These are phyloP conservation scores for Arctium minus DNA, from an alignment of 129 eudicot species.

Conservation along the genomic window DNA sequence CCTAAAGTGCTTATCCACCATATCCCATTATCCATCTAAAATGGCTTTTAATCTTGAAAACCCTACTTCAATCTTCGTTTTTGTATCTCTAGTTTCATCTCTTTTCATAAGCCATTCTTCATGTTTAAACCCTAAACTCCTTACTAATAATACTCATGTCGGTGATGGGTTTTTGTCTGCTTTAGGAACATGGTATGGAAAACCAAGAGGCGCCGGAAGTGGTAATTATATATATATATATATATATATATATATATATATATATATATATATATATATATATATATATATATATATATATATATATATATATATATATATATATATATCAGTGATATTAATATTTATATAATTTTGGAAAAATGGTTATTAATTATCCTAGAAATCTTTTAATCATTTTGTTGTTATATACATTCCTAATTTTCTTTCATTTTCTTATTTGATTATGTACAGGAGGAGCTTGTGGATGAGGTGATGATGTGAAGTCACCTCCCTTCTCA, in stretches of 20 bases:
- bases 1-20: too few species aligned
- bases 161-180: not conserved
- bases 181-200: conserved; percentile 28
- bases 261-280: too few species aligned
- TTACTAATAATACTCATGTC: not conserved
- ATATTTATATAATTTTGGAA: not conserved
- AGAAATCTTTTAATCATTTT: too few species aligned
- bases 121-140: not conserved
- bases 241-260: too few species aligned
- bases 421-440: not conserved
- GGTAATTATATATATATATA: not conserved
- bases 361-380: not conserved
- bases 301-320: too few species aligned
- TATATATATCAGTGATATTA: not conserved
- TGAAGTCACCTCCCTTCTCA: not conserved
- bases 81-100: not conserved
- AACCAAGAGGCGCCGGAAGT: conserved; percentile 2
- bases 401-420: not conserved
- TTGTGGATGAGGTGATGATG: conserved; percentile 10
- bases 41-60: too few species aligned
- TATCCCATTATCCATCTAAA: too few species aligned
- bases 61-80: too few species aligned
- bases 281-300: too few species aligned
- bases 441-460: conserved; percentile 1
- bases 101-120: not conserved